Evolutionary conservation across 768 basidiomycete species (phyloP), one percentile per base, ranked within the genome.

Genomic region (Lentinula detonsa): DNA sequence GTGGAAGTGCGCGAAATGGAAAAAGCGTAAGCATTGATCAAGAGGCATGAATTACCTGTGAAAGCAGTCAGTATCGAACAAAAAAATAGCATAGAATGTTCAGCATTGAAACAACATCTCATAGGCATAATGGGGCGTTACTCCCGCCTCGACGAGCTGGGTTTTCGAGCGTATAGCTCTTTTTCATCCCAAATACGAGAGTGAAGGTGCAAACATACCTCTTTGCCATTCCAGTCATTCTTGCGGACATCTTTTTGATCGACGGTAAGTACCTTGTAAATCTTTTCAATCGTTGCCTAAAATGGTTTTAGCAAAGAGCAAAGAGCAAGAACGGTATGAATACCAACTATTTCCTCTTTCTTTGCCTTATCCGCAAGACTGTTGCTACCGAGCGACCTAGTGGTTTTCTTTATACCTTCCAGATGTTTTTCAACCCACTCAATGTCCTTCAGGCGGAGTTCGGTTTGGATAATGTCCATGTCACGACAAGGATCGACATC

Each of bases 371-470:
- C 96, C 0, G 93, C 95, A 66, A 99, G 78, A 70, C 86, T 89
- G 52, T 70, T 82, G 68, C 78, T 91, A 7, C 89, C 91, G 28
- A 95, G 78, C 61, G 84, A 76, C 48, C 93, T 83, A 16, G 85
- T 85, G 40, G 75, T 70, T 76, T 89, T 92, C 76, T 91, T 93
- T 64, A 93, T 72, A 49, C 73, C 76, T 0, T 95, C 95, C 37
- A 98, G 72, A 46, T 86, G 75, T 76, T 98, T 98, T 76, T 98
- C 92, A 10, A 93, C 89, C 97, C 97, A 99, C 70, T 99, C 97
- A 64, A 95, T 95, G 74, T 99, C 97, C 78, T 99, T 99, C 46
- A 99, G 76, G 52, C 95, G 82, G 18, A 99, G 79, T 74, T 99
- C 97, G 7, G 86, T 96, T 66, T 88, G 87, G 69, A 99, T 99